Evolutionary conservation across 202 grass and related monocot genomes (phyloP).

Genomic region (Bolboschoenoplectus hybrid): DNA sequence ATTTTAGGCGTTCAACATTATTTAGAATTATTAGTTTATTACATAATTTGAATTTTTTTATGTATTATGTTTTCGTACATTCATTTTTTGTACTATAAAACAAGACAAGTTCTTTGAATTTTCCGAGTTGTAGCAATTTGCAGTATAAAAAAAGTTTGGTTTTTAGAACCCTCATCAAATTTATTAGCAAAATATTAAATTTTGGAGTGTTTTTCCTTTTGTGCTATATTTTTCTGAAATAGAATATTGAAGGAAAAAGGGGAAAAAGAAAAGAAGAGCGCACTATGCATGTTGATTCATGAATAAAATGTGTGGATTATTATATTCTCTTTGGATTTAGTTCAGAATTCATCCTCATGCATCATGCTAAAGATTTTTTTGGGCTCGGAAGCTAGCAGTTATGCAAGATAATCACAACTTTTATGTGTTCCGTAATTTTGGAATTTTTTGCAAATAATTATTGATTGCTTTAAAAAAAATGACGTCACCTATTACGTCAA

Average conservation of each 20-base stretch:
- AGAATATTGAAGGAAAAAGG: neutral
- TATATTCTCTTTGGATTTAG: neutral
- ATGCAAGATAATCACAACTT: neutral
- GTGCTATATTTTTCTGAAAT: neutral
- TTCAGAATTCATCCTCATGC: neutral
- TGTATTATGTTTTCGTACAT: too few relatives aligned
- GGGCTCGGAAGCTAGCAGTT: neutral
- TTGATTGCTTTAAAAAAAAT: neutral
- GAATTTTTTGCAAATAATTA: neutral
- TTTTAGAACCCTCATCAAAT: neutral
- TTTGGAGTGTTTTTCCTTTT: neutral
- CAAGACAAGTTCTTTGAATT: neutral
- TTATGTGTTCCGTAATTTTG: neutral
- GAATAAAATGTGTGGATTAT: constrained; percentile 14
- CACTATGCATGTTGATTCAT: constrained; percentile 18
- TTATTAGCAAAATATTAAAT: neutral
- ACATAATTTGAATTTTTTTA: too few relatives aligned
- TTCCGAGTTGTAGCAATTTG: neutral
- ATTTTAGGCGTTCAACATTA: too few relatives aligned
- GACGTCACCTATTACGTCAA: neutral
- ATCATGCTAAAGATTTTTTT: neutral
- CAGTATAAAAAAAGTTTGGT: neutral
- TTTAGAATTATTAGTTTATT: too few relatives aligned
- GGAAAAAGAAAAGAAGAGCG: neutral
- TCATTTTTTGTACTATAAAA: too few relatives aligned